These are phyloP conservation scores for Fusarium incarnatum DNA, from an alignment of 2,329 filamentous ascomycete genomes.

Conservation along the genomic window DNA sequence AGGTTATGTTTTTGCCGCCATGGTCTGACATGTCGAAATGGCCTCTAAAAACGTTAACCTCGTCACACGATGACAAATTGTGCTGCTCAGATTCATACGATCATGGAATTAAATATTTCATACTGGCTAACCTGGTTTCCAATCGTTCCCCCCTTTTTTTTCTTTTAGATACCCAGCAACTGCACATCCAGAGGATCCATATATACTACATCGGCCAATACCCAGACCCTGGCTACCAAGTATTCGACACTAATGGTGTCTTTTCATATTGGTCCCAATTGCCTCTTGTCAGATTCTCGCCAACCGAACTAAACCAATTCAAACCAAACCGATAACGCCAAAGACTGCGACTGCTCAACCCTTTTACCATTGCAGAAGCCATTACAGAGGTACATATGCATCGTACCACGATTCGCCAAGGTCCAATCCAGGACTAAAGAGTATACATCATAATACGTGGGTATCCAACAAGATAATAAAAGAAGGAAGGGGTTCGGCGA, in stretches of 20 bases:
- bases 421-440: constrained; percentile 13
- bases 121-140: not conserved
- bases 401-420: constrained; percentile 7
- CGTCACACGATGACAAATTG: not conserved
- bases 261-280: not conserved
- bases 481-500: not conserved
- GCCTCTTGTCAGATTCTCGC: constrained; percentile 12
- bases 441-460: constrained; percentile 32
- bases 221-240: not conserved
- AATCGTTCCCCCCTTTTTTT: not conserved
- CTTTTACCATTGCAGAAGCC: constrained; percentile 14
- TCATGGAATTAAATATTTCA: constrained; percentile 3
- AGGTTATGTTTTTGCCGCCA: constrained; percentile 12
- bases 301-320: not conserved
- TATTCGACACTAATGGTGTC: not conserved
- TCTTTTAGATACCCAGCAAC: not conserved
- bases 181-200: not conserved
- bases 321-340: constrained; percentile 26
- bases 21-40: constrained; percentile 14
- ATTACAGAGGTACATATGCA: constrained; percentile 16
- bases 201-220: not conserved
- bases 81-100: not conserved
- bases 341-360: constrained; percentile 14
- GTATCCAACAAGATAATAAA: constrained; percentile 38
- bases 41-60: not conserved